Evolutionary conservation across 441 rosid species (phyloP).

Genomic region (Pelargonium citronellum): DNA sequence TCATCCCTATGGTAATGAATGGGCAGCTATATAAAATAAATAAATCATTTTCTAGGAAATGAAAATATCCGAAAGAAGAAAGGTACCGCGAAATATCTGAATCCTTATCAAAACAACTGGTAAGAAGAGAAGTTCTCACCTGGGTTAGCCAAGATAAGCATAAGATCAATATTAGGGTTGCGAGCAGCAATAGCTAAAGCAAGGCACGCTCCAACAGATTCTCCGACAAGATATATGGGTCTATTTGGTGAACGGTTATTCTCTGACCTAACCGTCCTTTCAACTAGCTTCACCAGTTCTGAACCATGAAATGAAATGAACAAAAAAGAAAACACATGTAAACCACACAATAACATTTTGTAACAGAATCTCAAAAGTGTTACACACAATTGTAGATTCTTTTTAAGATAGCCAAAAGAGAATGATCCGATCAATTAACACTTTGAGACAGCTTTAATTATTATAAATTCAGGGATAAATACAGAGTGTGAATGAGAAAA

Average conservation of each 20-base stretch:
- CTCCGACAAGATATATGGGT: slow-evolving; percentile 88
- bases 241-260: slow-evolving; percentile 36
- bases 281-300: slow-evolving; percentile 66
- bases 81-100: background rate
- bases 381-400: background rate
- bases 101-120: background rate
- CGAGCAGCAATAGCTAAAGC: slow-evolving; percentile 73
- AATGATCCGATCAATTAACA: background rate
- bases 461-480: too few relatives aligned
- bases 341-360: background rate
- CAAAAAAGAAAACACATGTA: background rate
- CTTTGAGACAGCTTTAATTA: too few relatives aligned
- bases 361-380: background rate
- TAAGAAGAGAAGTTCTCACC: slow-evolving; percentile 33
- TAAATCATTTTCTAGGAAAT: background rate
- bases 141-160: slow-evolving; percentile 71
- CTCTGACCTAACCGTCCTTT: slow-evolving; percentile 54
- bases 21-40: background rate
- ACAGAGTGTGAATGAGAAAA: slow-evolving; percentile 6
- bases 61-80: background rate
- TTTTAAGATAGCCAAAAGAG: background rate
- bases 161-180: slow-evolving; percentile 58
- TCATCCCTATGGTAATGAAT: too few relatives aligned
- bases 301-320: slow-evolving; percentile 19
- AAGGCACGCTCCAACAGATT: slow-evolving; percentile 82